These are phyloP conservation scores for Mortierella sp. DNA, from an alignment of 371 early-diverging fungal species.

Conservation along the genomic window DNA sequence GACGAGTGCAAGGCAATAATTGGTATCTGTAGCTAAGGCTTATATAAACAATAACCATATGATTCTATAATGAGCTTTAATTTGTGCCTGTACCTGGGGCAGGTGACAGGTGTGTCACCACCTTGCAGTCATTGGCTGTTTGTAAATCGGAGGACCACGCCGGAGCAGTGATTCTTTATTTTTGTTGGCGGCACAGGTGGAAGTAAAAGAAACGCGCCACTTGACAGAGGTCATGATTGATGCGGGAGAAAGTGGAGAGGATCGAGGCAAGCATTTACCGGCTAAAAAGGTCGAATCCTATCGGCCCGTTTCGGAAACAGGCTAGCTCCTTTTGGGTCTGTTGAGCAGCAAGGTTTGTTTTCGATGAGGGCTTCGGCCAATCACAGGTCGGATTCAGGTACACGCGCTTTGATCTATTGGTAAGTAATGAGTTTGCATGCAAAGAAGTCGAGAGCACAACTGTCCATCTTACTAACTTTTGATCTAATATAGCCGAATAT, in stretches of 20 bases:
- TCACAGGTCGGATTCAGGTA: background rate
- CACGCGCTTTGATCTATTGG: slow-evolving; percentile 3
- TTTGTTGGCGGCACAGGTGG: too few species aligned
- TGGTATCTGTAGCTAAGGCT: background rate
- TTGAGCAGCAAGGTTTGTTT: background rate
- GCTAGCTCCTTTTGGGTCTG: too few species aligned
- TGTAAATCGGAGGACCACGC: too few species aligned
- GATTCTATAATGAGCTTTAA: too few species aligned
- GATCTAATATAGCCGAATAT: slow-evolving; percentile 2
- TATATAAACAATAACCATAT: too few species aligned
- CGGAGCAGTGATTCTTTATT: too few species aligned
- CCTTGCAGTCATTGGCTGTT: too few species aligned
- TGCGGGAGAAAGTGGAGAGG: background rate
- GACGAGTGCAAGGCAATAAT: background rate
- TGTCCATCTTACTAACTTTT: background rate
- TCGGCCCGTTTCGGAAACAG: too few species aligned
- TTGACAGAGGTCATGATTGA: background rate
- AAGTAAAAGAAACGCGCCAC: background rate
- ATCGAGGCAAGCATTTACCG: background rate
- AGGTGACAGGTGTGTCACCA: too few species aligned
- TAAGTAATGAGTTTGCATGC: background rate
- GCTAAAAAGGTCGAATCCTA: background rate
- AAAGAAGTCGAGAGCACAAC: too few species aligned
- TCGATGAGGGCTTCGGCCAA: background rate
- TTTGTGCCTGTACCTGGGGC: too few species aligned